A percentile compares a stretch with the other conserved stretches of the same genome.
Conservation (phyloP, 176 grass and related monocot species). For the Olyra latifolia region DNA sequence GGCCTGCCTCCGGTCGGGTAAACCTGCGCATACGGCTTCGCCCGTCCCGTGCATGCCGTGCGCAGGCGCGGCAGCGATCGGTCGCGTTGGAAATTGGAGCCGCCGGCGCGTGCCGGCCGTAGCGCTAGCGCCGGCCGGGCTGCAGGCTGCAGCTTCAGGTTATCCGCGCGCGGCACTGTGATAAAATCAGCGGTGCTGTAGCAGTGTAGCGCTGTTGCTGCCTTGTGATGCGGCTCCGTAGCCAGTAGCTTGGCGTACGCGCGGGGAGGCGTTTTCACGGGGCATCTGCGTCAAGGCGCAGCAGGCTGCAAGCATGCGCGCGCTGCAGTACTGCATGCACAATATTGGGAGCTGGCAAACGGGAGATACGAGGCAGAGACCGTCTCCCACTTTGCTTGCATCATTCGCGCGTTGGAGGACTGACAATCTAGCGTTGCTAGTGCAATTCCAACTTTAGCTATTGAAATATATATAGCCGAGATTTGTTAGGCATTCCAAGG, state of each 20-base stretch:
- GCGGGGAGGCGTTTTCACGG: not conserved
- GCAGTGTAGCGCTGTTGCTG: no score
- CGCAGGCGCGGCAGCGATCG: not conserved
- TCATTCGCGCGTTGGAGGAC: not conserved
- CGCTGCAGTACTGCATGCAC: not conserved
- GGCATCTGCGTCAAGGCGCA: not conserved
- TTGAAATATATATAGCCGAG: no score
- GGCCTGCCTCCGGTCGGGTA: not conserved
- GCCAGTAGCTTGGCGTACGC: no score
- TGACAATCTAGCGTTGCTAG: not conserved
- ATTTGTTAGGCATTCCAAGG: no score
- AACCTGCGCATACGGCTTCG: not conserved
- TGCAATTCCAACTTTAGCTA: no score
- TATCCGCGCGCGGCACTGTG: not conserved
- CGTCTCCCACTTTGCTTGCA: not conserved
- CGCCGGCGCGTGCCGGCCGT: not conserved
- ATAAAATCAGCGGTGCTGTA: no score
- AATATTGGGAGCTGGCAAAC: not conserved
- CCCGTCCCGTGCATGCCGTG: no score
- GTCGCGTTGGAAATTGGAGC: constrained; percentile 16
- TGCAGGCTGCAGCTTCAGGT: not conserved
- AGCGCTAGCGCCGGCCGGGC: constrained; percentile 7
- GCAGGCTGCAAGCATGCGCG: not conserved
- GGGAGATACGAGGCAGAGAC: not conserved
- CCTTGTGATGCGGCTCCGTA: not conserved